Evolutionary conservation across 306 rosid species (phyloP), one percentile per base, ranked within the genome.

Genomic region (Benincasa hispida): DNA sequence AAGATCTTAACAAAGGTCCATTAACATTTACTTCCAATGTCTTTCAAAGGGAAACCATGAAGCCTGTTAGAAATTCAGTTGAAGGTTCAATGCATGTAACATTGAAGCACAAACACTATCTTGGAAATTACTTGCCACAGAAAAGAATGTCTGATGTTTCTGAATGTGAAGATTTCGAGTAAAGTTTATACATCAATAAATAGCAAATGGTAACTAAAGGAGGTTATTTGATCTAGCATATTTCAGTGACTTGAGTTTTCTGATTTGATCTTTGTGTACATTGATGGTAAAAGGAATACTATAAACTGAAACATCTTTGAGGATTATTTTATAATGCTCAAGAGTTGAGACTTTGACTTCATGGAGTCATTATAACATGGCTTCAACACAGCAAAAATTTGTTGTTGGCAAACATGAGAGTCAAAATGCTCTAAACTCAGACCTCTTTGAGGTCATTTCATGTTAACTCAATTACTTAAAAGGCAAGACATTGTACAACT

Each of bases 71-170:
- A 82, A 72, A 78, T 56, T 76, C 81, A 41, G 74, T 72, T 65
- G 84, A 81, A 34, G 74, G 81, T 41, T 55, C 87, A 34, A 45
- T 66, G 17, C 79, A 85, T 80, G 83, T 74, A 59, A 69, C 81
- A 50, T 39, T 75, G 28, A 80, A 84, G 80, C 62, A 80, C 35
- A 48, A 87, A 39, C 78, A 51, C 47, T 81, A 90, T 81, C 77
- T 47, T 76, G 89, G 78, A 77, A 85, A 83, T 72, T 82, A 78
- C 68, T 78, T 89, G 72, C 90, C 77, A 55, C 93, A 86, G 73
- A 91, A 93, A 83, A 87, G 93, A 89, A 75, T 83, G 70, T 79
- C 83, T 77, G 79, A 80, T 66, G 56, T 77, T 54, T 74, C 74
- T 34, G 57, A 66, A 53, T 70, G 74, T 30, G 69, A 67, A 21